Evolutionary conservation across 495 filamentous ascomycete genomes (phyloP).

Genomic region (Rhizodiscina lignyota): DNA sequence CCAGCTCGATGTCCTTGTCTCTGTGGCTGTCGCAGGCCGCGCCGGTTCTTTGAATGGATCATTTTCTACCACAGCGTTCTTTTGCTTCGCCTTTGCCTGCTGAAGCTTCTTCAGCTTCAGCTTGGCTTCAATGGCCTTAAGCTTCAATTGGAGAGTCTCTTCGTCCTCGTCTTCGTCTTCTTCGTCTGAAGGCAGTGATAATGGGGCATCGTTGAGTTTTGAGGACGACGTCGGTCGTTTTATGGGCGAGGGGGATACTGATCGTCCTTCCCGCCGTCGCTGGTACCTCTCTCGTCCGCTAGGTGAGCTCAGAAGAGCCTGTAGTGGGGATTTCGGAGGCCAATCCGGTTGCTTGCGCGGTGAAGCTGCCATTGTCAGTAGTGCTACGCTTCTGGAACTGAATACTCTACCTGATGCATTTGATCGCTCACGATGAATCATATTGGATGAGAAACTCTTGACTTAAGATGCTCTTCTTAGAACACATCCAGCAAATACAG

Average conservation of each 20-base stretch:
- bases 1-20: constrained; percentile 1
- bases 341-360: constrained; percentile 42
- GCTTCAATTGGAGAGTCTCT: constrained; percentile 65
- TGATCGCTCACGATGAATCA: no score
- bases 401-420: no score
- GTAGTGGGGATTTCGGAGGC: constrained; percentile 77
- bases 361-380: constrained; percentile 2
- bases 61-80: constrained; percentile 2
- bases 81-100: constrained; percentile 24
- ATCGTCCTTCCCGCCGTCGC: constrained; percentile 5
- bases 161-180: constrained; percentile 73
- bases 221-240: constrained; percentile 30
- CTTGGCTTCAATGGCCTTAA: constrained; percentile 72
- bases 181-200: constrained; percentile 8
- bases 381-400: no score
- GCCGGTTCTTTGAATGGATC: no score
- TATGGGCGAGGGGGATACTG: constrained; percentile 34
- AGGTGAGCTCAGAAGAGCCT: constrained; percentile 68
- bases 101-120: constrained; percentile 76
- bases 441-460: no score
- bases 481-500: no score
- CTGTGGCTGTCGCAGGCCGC: no score
- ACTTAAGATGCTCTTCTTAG: no score
- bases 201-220: constrained; percentile 9
- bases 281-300: constrained; percentile 51